Evolutionary conservation across 345 rosid species (phyloP), one percentile per base, ranked within the genome.

Genomic region (Adansonia digitata): DNA sequence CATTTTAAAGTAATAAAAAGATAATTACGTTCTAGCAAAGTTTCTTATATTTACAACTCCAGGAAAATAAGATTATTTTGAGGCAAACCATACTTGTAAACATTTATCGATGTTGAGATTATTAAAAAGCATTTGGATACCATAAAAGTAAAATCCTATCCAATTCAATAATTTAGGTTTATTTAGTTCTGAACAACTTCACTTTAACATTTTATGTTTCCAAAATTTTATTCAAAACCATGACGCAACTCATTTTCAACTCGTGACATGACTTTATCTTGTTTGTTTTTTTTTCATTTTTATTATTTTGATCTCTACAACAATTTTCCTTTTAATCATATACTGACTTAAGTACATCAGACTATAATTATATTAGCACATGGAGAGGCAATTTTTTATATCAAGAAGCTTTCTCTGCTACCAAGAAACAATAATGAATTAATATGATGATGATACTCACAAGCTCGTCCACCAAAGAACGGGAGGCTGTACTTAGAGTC

Each of bases 391-490:
- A 8, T 57, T 59, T 20, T 37, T 62, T 53, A 29, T 35, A 46
- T 39, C 69, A 72, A 56, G 20, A 62, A 59, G 61, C 40, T 60
- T 65, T 34, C 69, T 15, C 39, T 5, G 20, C 22, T 6, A 26
- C 12, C n/a, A 65, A 65, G 17, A 55, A 61, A 49, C 62, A 74
- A 73, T 17, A 42, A 12, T 7, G 39, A 45, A 74, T 17, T 42
- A 75, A 69, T n/a, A 56, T 22, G 55, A n/a, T n/a, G 26, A 35
- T 61, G 53, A 67, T 79, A 91, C 99, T 91, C 83, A 95, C 99
- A 86, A 75, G 84, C 87, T 74, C 86, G 82, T 66, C 92, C 90
- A 17, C 85, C 90, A 67, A 90, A 79, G 80, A 81, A 82, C 60
- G 92, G 79, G 24, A 85, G 72, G 42, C 82, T 81, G 79, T 80